Evolutionary conservation across 1,284 basidiomycete genomes (phyloP).

Genomic region (Papiliotrema laurentii): DNA sequence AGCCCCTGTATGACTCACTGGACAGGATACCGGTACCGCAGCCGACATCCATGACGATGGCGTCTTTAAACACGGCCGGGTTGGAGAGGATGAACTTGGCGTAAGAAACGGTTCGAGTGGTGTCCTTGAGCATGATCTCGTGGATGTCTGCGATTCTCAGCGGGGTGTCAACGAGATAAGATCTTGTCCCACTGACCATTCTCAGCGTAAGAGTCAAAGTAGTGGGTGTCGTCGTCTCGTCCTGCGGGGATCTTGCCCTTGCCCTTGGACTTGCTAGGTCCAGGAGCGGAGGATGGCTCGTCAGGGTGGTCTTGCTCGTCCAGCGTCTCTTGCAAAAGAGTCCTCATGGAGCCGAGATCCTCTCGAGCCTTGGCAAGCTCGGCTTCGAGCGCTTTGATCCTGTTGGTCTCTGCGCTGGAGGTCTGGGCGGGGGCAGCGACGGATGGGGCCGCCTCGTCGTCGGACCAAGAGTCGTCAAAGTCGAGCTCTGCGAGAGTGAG

Average conservation of each 20-base stretch:
- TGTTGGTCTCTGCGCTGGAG: slow-evolving; percentile 37
- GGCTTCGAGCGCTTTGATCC: slow-evolving; percentile 44
- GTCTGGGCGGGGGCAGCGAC: background rate
- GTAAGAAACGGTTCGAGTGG: slow-evolving; percentile 88
- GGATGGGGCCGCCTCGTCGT: slow-evolving; percentile 47
- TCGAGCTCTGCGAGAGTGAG: slow-evolving; percentile 53
- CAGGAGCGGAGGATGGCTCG: slow-evolving; percentile 33
- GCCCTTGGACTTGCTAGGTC: slow-evolving; percentile 36
- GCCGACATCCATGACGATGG: slow-evolving; percentile 89
- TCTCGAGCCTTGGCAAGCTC: slow-evolving; percentile 32
- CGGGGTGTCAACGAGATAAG: slow-evolving; percentile 25
- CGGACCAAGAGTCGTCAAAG: slow-evolving; percentile 66
- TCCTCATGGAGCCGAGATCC: slow-evolving; percentile 30
- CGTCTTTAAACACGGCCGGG: slow-evolving; percentile 74
- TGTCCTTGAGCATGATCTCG: slow-evolving; percentile 66
- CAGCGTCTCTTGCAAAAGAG: slow-evolving; percentile 29
- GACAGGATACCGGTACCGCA: slow-evolving; percentile 92
- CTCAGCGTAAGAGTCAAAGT: slow-evolving; percentile 89
- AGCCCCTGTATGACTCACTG: slow-evolving; percentile 39
- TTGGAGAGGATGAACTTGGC: slow-evolving; percentile 87
- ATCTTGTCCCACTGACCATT: slow-evolving; percentile 59
- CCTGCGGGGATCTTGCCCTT: slow-evolving; percentile 35
- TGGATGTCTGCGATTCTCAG: slow-evolving; percentile 52
- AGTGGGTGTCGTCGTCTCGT: slow-evolving; percentile 84
- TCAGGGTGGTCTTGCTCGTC: slow-evolving; percentile 18